Base-by-base conservation (phyloP, 495 filamentous ascomycete species). In the Lindgomyces ingoldianus region DNA sequence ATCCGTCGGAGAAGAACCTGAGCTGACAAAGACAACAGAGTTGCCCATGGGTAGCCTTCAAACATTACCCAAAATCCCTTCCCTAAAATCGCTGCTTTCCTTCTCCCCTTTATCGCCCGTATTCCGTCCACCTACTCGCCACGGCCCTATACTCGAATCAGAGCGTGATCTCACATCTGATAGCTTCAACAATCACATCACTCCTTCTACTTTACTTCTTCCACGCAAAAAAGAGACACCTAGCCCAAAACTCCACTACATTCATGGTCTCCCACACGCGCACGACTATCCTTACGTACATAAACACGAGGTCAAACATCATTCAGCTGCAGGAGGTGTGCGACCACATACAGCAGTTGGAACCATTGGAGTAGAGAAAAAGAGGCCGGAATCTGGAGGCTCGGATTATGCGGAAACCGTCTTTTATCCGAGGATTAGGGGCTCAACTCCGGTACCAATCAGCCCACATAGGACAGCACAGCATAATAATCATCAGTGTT, bases 271-370 rank as follows among this genome's bases (percentile, higher is more conserved):
- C 9, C 61, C 61, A 10, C 22, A 29, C 11, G 3, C 53, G n/a
- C 21, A 44, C 9, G 44, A 51, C 4, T 52, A 57, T 46, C 61
- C 61, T 22, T 64, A 57, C 22, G 46, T 57, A 10, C 61, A 64
- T 30, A 41, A 52, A 27, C 25, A 24, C 26, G 61, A 64, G 22
- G 33, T 51, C 11, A 9, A 6, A 47, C 26, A 48, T 9, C 53
- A 45, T 50, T 19, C 33, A 44, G 21, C 27, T 25, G n/a, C 18
- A 16, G 1, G 6, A 11, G 39, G n/a, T 25, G 29, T 27, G n/a
- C n/a, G n/a, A 42, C 33, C 36, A 19, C 44, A 47, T 19, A 47
- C 44, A 9, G 44, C 44, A 19, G 44, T n/a, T n/a, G 44, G 9
- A 41, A 9, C 18, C 18, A 19, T 22, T 6, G 44, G 18, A n/a